These are phyloP conservation scores for Macadamia tetraphylla DNA, from an alignment of 164 flowering plant species.

Conservation along the genomic window DNA sequence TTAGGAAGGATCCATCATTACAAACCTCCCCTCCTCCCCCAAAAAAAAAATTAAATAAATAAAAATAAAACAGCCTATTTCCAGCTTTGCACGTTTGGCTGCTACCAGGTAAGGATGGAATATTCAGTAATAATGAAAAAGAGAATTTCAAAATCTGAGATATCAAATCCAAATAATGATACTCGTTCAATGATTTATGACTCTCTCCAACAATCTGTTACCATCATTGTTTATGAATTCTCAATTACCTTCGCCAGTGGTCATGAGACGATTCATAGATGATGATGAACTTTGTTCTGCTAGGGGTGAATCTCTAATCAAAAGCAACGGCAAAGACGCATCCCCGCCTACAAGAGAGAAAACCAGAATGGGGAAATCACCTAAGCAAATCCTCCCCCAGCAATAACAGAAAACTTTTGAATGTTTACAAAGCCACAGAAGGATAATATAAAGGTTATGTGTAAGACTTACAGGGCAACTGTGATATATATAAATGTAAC, in stretches of 20 bases:
- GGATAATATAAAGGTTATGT: not conserved
- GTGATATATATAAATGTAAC: slow-evolving; percentile 82
- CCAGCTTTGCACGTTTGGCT: not conserved
- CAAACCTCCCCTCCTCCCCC: not conserved
- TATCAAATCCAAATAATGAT: not conserved
- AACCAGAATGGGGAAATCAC: not conserved
- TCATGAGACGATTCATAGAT: slow-evolving; percentile 1
- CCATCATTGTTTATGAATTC: slow-evolving; percentile 22
- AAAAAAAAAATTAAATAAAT: not conserved
- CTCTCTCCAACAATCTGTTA: slow-evolving; percentile 16
- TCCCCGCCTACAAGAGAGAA: slow-evolving; percentile 55
- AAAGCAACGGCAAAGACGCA: slow-evolving; percentile 34
- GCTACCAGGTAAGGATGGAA: not conserved
- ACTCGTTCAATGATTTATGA: not conserved
- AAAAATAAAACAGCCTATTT: not conserved
- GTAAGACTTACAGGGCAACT: slow-evolving; percentile 77
- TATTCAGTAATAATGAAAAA: not conserved
- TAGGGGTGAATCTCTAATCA: slow-evolving; percentile 13
- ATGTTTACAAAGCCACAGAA: not conserved
- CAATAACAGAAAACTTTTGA: not conserved
- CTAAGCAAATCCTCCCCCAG: not conserved
- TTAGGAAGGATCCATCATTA: not conserved
- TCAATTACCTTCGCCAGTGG: slow-evolving; percentile 15
- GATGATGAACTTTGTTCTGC: slow-evolving; percentile 16
- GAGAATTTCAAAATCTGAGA: not conserved